Evolutionary conservation across 2,329 filamentous ascomycete genomes (phyloP).

Genomic region (Huntiella moniliformis): DNA sequence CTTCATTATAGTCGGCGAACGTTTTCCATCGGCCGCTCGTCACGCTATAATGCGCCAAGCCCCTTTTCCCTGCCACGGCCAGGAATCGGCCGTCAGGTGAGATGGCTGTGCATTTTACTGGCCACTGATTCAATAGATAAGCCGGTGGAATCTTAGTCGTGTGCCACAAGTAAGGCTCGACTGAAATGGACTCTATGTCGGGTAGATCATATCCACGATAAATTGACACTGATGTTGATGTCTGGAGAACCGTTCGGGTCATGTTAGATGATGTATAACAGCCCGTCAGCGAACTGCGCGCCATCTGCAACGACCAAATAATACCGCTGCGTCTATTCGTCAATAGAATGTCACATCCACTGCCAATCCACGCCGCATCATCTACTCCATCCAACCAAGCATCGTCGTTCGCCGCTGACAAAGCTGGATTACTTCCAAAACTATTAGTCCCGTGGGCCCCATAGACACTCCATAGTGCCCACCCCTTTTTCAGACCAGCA

Average conservation of each 20-base stretch:
- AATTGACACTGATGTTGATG: slow-evolving; percentile 70
- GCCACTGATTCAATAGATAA: slow-evolving; percentile 87
- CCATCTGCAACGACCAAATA: slow-evolving; percentile 79
- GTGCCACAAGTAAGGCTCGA: slow-evolving; percentile 89
- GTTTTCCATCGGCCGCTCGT: slow-evolving; percentile 91
- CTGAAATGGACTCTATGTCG: slow-evolving; percentile 77
- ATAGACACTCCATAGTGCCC: slow-evolving; percentile 95
- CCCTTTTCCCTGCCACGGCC: slow-evolving; percentile 82
- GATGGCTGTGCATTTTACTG: slow-evolving; percentile 69
- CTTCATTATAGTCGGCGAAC: slow-evolving; percentile 60
- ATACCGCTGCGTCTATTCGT: slow-evolving; percentile 52
- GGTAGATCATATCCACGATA: slow-evolving; percentile 87
- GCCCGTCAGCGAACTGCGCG: slow-evolving; percentile 77
- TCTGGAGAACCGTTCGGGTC: slow-evolving; percentile 74
- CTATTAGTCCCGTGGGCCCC: slow-evolving; percentile 76
- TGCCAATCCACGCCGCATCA: slow-evolving; percentile 70
- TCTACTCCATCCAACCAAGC: slow-evolving; percentile 66
- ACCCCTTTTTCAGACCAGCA: slow-evolving; percentile 78
- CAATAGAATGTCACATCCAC: slow-evolving; percentile 70
- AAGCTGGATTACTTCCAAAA: slow-evolving; percentile 49
- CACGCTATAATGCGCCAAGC: slow-evolving; percentile 87
- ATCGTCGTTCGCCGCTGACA: slow-evolving; percentile 53
- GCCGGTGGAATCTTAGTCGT: slow-evolving; percentile 66
- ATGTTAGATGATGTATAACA: slow-evolving; percentile 87
- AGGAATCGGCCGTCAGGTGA: slow-evolving; percentile 88